Evolutionary conservation across 2,329 filamentous ascomycete genomes (phyloP), one percentile per base, ranked within the genome.

Genomic region (Orbilia oligospora): DNA sequence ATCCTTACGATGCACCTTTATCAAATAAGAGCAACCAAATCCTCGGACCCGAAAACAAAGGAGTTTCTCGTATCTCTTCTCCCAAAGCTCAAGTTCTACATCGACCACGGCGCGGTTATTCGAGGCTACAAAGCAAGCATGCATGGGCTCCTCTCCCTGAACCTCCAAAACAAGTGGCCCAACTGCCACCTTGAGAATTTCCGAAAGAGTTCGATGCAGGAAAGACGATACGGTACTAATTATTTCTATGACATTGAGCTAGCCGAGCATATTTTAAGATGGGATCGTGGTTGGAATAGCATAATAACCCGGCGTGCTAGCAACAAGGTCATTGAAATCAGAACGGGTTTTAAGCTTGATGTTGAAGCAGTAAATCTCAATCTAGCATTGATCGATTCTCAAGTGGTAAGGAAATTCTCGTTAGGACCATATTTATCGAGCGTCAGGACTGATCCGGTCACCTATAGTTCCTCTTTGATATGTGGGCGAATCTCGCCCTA

Each of bases 1-100:
- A 92, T 96, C 48, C 90, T 97, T 76, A 92, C 94, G 2, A 94
- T 98, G 88, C 93, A 97, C 84, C 87, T 98, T 18, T 97, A 97
- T 83, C 91, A 93, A 82, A 89, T 92, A 20, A 91, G 94, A 51
- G 76, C 80, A 12, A 80, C 80, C 14, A 73, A 80, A 46, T 46
- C 33, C 9, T 61, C 49, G 5, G 89, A 91, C 77, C 91, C 92
- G 10, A 90, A 92, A 81, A 87, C 87, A 0, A 86, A 87, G 41
- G 86, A 86, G 0, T 89, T 95, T 71, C 89, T 93, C 24, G 91
- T 91, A 81, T 89, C 89, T 9, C 86, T 98, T 0, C 87, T 94
- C 18, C 88, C 90, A 30, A 91, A 94, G 80, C 86, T 99, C 6
- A 88, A 91, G 67, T 97, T 96, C 85, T 93, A 93, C 81, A 86